Evolutionary conservation across 2,329 filamentous ascomycete genomes (phyloP).

Genomic region (Apiospora arundinis): DNA sequence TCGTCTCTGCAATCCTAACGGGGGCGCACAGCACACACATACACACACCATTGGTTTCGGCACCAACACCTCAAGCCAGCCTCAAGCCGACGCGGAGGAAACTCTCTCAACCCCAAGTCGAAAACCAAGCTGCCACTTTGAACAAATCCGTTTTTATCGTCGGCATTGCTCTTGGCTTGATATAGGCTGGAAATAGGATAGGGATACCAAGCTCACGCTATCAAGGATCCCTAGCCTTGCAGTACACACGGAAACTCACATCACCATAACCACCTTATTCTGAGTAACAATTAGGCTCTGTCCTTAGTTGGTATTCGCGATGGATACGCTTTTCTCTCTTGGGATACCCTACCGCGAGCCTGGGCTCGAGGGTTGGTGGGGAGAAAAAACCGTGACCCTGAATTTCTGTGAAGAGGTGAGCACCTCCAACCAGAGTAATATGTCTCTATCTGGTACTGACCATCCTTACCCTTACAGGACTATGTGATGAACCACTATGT

Average conservation of each 20-base stretch:
- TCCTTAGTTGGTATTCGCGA: background rate
- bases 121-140: background rate
- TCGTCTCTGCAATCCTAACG: background rate
- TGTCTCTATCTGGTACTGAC: background rate
- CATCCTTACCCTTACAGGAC: constrained; percentile 39
- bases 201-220: background rate
- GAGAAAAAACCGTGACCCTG: constrained; percentile 72
- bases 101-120: background rate
- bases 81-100: background rate
- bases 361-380: constrained; percentile 63
- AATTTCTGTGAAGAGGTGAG: constrained; percentile 82
- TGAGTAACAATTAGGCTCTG: background rate
- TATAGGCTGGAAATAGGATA: background rate
- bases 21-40: background rate
- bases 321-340: constrained; percentile 15
- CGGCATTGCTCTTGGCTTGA: background rate
- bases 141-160: background rate
- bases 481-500: constrained; percentile 78
- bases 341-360: constrained; percentile 41
- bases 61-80: background rate
- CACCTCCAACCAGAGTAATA: background rate
- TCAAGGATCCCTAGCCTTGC: background rate
- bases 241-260: background rate
- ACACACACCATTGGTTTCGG: background rate
- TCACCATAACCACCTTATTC: background rate